These are phyloP conservation scores for Candida chauliodis DNA, from an alignment of 805 yeast species.

Conservation along the genomic window DNA sequence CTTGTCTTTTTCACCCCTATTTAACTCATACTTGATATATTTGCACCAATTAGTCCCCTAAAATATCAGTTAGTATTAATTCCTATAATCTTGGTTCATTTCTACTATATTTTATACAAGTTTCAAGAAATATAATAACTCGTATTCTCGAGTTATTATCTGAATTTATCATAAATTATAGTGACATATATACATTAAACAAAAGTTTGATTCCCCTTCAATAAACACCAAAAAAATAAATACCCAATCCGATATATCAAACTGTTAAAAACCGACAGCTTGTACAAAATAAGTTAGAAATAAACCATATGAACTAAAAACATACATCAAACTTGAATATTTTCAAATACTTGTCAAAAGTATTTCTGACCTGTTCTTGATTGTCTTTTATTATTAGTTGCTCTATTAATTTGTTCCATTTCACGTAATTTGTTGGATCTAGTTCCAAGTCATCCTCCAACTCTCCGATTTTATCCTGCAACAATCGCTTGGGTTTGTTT, in stretches of 20 bases:
- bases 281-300: neutral
- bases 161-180: constrained; percentile 1
- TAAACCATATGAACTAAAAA: constrained; percentile 1
- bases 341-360: constrained; percentile 57
- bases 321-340: constrained; percentile 62
- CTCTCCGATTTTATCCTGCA: constrained; percentile 54
- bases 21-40: constrained; percentile 63
- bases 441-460: constrained; percentile 52
- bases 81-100: too few relatives aligned
- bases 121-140: constrained; percentile 1
- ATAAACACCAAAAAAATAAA: too few relatives aligned
- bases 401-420: constrained; percentile 57
- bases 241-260: too few relatives aligned
- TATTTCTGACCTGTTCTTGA: constrained; percentile 53
- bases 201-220: too few relatives aligned
- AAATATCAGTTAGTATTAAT: constrained; percentile 19
- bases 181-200: neutral
- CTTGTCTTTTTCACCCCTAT: constrained; percentile 58
- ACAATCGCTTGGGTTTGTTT: constrained; percentile 20
- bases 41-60: constrained; percentile 60
- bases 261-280: too few relatives aligned
- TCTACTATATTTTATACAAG: neutral
- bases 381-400: constrained; percentile 50
- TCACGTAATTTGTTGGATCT: constrained; percentile 49
- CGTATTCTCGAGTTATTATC: neutral